Evolutionary conservation across 129 eudicot species (phyloP).

Genomic region (Sambucus nigra): DNA sequence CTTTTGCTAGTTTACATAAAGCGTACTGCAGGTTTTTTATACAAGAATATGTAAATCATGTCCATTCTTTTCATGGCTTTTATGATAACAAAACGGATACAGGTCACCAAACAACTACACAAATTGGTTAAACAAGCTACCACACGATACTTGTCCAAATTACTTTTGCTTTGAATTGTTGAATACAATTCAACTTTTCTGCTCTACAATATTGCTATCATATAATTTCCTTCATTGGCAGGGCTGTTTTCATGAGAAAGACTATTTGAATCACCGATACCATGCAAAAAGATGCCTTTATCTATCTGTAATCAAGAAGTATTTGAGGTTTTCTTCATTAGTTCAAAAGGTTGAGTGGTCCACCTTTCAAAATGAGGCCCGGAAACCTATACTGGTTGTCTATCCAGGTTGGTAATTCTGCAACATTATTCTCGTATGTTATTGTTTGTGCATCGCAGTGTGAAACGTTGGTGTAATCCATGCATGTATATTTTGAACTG

Average conservation of each 20-base stretch:
- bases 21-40: too few relatives aligned
- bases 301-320: slow-evolving; percentile 67
- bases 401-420: slow-evolving; percentile 53
- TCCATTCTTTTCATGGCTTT: too few relatives aligned
- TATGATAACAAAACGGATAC: too few relatives aligned
- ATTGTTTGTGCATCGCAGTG: background rate
- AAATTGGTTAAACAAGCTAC: too few relatives aligned
- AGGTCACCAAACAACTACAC: too few relatives aligned
- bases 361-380: slow-evolving; percentile 76
- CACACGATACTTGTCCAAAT: too few relatives aligned
- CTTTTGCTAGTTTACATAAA: too few relatives aligned
- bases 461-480: background rate
- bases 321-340: slow-evolving; percentile 43
- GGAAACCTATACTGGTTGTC: slow-evolving; percentile 76
- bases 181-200: background rate
- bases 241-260: slow-evolving; percentile 93
- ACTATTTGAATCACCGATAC: slow-evolving; percentile 80
- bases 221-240: slow-evolving; percentile 20
- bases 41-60: too few relatives aligned
- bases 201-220: background rate
- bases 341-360: slow-evolving; percentile 59
- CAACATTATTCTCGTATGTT: background rate
- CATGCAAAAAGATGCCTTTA: slow-evolving; percentile 93
- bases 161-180: too few relatives aligned
- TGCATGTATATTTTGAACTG: background rate